Base-by-base conservation (phyloP, 495 filamentous ascomycete species). In the Staphylotrichum tortipilum region DNA sequence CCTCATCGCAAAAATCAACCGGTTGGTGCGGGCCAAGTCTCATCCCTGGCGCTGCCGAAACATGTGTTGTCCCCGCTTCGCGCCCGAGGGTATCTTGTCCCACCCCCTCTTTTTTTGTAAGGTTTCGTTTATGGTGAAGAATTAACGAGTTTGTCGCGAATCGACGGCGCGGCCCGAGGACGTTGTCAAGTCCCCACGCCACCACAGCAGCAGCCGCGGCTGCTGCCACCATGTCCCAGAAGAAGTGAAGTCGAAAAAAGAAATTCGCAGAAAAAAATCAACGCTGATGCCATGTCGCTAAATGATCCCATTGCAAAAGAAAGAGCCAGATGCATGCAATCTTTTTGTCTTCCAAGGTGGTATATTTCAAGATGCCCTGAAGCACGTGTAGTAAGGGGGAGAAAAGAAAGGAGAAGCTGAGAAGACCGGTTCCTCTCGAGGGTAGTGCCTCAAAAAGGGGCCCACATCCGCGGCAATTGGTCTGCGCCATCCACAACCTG, bases 281-380 rank as follows among this genome's bases (percentile, higher is more conserved):
- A 64, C 64, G 64, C 64, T 67, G 53, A 64, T 64, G 61, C 61
- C 61, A 66, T 62, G 64, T 52, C 61, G 61, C 64, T 64, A 64
- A 57, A 67, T 64, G 52, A 61, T 57, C 54, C 61, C 53, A 53
- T 52, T 47, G n/a, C n/a, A 52, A 44, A 39, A 58, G 49, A 63
- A 56, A 66, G 55, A 52, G 64, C 66, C 57, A 54, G 54, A 64
- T 62, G 57, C 51, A 53, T 62, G 57, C 64, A 67, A 57, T 67
- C 61, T 64, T 64, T 62, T 62, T 67, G 54, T 64, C 58, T 62
- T 61, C 64, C 61, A 47, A 57, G 33, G 49, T 59, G 59, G 66
- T 63, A 62, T 61, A 58, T 56, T 56, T 56, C 54, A 47, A 63
- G 64, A 63, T 61, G 60, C 54, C 65, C 58, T 49, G 43, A 33